A percentile compares a stretch with the other conserved stretches of the same genome.
phyloP scores from a whole-genome alignment of 2,329 filamentous ascomycete species.

The Colletotrichum somersetense region DNA sequence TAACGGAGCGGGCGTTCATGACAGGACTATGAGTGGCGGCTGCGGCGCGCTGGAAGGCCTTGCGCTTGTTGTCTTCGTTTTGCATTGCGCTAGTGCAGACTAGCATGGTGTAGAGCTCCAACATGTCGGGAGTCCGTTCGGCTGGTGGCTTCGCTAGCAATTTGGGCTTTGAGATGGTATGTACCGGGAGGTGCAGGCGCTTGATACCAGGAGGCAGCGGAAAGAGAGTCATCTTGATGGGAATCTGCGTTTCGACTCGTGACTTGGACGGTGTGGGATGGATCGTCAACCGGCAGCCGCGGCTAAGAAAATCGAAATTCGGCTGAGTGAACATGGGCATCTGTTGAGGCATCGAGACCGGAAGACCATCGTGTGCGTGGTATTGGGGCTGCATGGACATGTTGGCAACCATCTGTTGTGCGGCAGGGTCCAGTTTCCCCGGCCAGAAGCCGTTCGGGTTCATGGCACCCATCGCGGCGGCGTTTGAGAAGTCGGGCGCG shows the following conservation, averaged over 20 bases:
- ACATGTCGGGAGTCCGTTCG: slow-evolving; percentile 76
- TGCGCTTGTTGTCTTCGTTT: slow-evolving; percentile 73
- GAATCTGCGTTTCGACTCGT: slow-evolving; percentile 96
- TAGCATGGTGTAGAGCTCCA: slow-evolving; percentile 83
- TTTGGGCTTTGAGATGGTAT: slow-evolving; percentile 96
- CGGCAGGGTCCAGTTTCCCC: slow-evolving; percentile 47
- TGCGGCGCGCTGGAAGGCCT: slow-evolving; percentile 73
- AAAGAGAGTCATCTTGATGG: slow-evolving; percentile 83
- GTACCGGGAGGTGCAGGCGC: slow-evolving; percentile 85
- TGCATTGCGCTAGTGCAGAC: slow-evolving; percentile 95
- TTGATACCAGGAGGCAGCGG: slow-evolving; percentile 81
- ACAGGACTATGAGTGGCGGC: slow-evolving; percentile 55
- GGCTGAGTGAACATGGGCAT: slow-evolving; percentile 46
- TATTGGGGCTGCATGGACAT: slow-evolving; percentile 37
- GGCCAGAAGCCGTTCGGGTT: slow-evolving; percentile 54
- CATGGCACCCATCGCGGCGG: slow-evolving; percentile 41
- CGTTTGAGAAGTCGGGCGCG: slow-evolving; percentile 54
- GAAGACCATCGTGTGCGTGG: slow-evolving; percentile 46
- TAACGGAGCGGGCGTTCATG: slow-evolving; percentile 44
- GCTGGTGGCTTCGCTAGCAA: slow-evolving; percentile 80
- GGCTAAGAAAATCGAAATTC: slow-evolving; percentile 49
- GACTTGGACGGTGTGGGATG: slow-evolving; percentile 83
- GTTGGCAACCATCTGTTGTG: slow-evolving; percentile 41
- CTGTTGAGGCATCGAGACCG: slow-evolving; percentile 48
- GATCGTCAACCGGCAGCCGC: slow-evolving; percentile 65